Evolutionary conservation across 495 filamentous ascomycete species (phyloP).

Genomic region (Penicillium macrosclerotiorum): DNA sequence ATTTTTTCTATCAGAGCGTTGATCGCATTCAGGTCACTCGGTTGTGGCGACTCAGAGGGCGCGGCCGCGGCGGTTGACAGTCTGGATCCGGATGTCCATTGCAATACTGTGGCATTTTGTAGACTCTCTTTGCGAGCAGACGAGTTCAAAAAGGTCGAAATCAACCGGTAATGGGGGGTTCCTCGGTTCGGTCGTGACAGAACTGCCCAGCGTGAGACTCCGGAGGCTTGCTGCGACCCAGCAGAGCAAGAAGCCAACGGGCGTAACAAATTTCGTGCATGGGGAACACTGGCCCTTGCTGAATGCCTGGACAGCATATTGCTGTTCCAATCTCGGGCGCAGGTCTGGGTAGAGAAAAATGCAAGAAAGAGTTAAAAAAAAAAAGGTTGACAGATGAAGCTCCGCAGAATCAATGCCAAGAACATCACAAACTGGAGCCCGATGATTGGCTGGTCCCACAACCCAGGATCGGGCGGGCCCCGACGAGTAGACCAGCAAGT

Average conservation of each 20-base stretch:
- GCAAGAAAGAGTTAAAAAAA: slow-evolving; percentile 16
- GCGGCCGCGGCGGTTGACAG: slow-evolving; percentile 26
- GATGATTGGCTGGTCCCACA: slow-evolving; percentile 31
- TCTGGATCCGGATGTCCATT: slow-evolving; percentile 15
- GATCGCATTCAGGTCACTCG: slow-evolving; percentile 23
- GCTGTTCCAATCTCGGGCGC: slow-evolving; percentile 4
- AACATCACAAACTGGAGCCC: slow-evolving; percentile 26
- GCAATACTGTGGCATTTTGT: background rate
- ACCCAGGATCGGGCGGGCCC: background rate
- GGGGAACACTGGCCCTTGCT: slow-evolving; percentile 27
- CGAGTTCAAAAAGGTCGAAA: background rate
- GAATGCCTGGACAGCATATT: slow-evolving; percentile 39
- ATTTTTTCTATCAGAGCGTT: slow-evolving; percentile 41
- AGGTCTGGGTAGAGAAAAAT: background rate
- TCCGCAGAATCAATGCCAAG: slow-evolving; percentile 39
- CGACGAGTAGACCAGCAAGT: background rate
- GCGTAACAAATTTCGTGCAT: slow-evolving; percentile 28
- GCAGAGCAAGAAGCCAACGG: slow-evolving; percentile 16
- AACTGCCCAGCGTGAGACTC: slow-evolving; percentile 23
- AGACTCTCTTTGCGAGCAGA: background rate
- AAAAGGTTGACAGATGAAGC: slow-evolving; percentile 15
- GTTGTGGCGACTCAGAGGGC: slow-evolving; percentile 13
- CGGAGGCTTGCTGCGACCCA: slow-evolving; percentile 29
- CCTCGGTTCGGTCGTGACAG: slow-evolving; percentile 15
- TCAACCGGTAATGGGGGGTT: no score